Evolutionary conservation across 768 basidiomycete species (phyloP).

Genomic region (Lactifluus rugatus): DNA sequence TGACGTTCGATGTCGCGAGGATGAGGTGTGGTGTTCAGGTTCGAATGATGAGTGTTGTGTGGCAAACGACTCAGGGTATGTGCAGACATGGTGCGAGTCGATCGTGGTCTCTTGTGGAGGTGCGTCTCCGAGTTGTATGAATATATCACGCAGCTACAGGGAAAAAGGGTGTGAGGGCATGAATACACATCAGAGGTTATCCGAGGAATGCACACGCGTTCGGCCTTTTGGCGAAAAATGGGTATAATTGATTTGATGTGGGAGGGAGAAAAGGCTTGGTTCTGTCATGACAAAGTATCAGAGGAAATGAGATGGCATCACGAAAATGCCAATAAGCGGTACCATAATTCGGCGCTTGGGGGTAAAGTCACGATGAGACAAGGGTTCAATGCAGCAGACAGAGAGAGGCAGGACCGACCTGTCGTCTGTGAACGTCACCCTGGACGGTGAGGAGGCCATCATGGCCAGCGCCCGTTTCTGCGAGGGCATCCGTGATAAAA

Average conservation of each 20-base stretch:
- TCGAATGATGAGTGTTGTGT: constrained; percentile 10
- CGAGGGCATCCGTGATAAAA: constrained; percentile 42
- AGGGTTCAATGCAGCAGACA: background rate
- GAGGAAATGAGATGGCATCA: constrained; percentile 14
- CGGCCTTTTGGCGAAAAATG: constrained; percentile 51
- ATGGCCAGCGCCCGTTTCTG: constrained; percentile 41
- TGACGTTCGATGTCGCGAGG: background rate
- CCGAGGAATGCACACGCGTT: constrained; percentile 29
- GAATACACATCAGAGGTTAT: background rate
- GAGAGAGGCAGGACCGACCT: constrained; percentile 28
- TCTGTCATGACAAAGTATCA: constrained; percentile 25
- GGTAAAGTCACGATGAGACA: background rate
- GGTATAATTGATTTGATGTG: constrained; percentile 43
- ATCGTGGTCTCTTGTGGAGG: background rate
- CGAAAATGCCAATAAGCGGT: constrained; percentile 24
- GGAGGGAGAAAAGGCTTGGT: constrained; percentile 41
- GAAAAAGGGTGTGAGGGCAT: background rate
- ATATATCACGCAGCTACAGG: constrained; percentile 39
- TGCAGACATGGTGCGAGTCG: background rate
- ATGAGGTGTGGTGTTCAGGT: constrained; percentile 1
- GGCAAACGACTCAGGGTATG: background rate
- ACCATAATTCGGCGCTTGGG: constrained; percentile 42
- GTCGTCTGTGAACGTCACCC: constrained; percentile 46
- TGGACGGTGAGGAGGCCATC: constrained; percentile 44
- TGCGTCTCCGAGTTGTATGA: constrained; percentile 23